phyloP scores from a whole-genome alignment of 2,329 filamentous ascomycete species.

The Didymella sp. region DNA sequence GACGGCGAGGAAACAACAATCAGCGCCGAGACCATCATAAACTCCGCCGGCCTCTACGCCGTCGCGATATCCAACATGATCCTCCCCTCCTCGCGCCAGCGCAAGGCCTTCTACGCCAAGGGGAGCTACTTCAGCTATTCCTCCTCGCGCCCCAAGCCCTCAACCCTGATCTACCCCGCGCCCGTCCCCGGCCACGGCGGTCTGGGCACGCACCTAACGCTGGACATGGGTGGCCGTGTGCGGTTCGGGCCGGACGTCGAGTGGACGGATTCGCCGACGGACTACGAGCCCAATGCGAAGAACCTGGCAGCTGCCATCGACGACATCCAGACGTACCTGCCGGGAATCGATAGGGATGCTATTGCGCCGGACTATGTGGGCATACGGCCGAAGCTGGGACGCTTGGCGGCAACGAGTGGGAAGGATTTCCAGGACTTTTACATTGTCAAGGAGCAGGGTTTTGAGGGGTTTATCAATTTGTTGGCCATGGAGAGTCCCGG shows the following conservation, averaged over 20 bases:
- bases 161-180: slow-evolving; percentile 84
- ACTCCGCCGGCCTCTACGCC: slow-evolving; percentile 83
- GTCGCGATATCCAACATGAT: slow-evolving; percentile 83
- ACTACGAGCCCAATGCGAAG: slow-evolving; percentile 71
- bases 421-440: slow-evolving; percentile 84
- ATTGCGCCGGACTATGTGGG: slow-evolving; percentile 87
- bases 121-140: slow-evolving; percentile 93
- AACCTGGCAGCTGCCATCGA: slow-evolving; percentile 71
- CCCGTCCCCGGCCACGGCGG: slow-evolving; percentile 82
- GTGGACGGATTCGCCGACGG: slow-evolving; percentile 76
- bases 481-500: slow-evolving; percentile 94
- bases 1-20: slow-evolving; percentile 62
- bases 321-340: slow-evolving; percentile 82
- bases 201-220: slow-evolving; percentile 89
- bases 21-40: slow-evolving; percentile 79
- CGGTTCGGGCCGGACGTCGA: slow-evolving; percentile 96
- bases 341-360: slow-evolving; percentile 69
- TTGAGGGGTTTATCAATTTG: slow-evolving; percentile 83
- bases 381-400: slow-evolving; percentile 83
- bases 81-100: slow-evolving; percentile 63
- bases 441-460: slow-evolving; percentile 78
- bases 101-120: slow-evolving; percentile 81
- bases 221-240: slow-evolving; percentile 83
- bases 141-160: slow-evolving; percentile 67
- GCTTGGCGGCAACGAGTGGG: slow-evolving; percentile 65